These are phyloP conservation scores for Coemansia reversa DNA, from an alignment of 192 early-diverging fungal species.

Conservation along the genomic window DNA sequence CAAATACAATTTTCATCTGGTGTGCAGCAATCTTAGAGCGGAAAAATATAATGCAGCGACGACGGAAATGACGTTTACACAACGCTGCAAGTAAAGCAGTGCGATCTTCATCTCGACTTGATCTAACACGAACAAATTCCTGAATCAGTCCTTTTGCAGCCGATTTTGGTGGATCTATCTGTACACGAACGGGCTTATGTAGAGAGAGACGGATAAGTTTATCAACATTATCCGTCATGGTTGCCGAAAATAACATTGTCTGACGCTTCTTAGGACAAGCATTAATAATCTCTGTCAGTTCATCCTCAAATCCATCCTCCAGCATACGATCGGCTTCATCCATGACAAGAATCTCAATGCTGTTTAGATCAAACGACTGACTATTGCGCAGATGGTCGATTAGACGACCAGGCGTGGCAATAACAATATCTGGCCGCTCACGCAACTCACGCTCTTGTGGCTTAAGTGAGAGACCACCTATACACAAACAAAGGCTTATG, in stretches of 20 bases:
- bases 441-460: constrained; percentile 85
- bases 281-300: constrained; percentile 93
- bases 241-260: constrained; percentile 99
- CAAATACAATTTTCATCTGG: constrained; percentile 98
- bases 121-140: constrained; percentile 94
- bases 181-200: constrained; percentile 81
- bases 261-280: constrained; percentile 84
- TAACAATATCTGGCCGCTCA: constrained; percentile 86
- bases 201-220: constrained; percentile 92
- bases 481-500: constrained; percentile 81
- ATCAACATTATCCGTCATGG: constrained; percentile 98
- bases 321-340: constrained; percentile 99
- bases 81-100: constrained; percentile 84
- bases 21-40: constrained; percentile 91
- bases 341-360: constrained; percentile 94
- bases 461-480: constrained; percentile 86
- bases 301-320: constrained; percentile 96
- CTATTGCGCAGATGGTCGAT: constrained; percentile 98
- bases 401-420: constrained; percentile 96
- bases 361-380: constrained; percentile 78
- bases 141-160: constrained; percentile 78
- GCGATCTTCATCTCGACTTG: constrained; percentile 79
- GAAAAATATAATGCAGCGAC: constrained; percentile 90
- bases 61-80: constrained; percentile 77
- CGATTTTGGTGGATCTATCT: constrained; percentile 81